These are phyloP conservation scores for Daldinia loculata DNA, from an alignment of 495 filamentous ascomycete species.

Conservation along the genomic window DNA sequence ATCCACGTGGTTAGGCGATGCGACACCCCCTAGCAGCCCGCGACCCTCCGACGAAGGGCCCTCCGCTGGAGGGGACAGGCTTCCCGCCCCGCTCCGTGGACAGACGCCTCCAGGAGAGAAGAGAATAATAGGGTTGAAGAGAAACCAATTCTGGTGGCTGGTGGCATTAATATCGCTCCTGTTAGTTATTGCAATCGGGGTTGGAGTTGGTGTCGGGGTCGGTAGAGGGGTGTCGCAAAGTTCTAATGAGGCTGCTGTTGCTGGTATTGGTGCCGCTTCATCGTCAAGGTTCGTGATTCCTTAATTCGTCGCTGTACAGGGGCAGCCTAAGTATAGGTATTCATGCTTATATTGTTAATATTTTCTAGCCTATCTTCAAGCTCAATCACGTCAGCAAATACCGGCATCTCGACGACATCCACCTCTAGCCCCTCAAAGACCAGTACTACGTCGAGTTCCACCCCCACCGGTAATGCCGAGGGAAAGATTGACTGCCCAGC, in stretches of 20 bases:
- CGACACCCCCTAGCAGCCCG: constrained; percentile 39
- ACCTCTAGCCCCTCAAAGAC: constrained; percentile 31
- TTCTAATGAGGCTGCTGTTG: constrained; percentile 13
- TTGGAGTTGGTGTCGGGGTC: constrained; percentile 51
- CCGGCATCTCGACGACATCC: constrained; percentile 9
- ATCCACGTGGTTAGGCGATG: constrained; percentile 45
- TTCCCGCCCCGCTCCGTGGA: constrained; percentile 1
- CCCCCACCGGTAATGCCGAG: constrained; percentile 26
- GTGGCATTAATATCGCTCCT: constrained; percentile 43
- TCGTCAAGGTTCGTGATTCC: constrained; percentile 38
- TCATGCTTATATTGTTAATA: neutral
- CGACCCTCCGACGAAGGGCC: constrained; percentile 25
- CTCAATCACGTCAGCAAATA: constrained; percentile 7
- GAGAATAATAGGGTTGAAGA: constrained; percentile 41
- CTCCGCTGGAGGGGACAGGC: neutral
- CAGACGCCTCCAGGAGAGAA: constrained; percentile 8
- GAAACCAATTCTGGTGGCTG: constrained; percentile 44
- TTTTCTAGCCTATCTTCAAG: constrained; percentile 5
- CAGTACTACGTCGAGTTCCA: constrained; percentile 21
- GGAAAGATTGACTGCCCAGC: constrained; percentile 50
- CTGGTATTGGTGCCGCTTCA: neutral
- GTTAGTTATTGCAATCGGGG: constrained; percentile 49
- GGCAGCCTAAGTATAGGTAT: neutral
- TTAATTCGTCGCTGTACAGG: neutral
- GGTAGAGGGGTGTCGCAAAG: constrained; percentile 14